phyloP scores from a whole-genome alignment of 2,329 filamentous ascomycete species.

The Penicillium sp. region DNA sequence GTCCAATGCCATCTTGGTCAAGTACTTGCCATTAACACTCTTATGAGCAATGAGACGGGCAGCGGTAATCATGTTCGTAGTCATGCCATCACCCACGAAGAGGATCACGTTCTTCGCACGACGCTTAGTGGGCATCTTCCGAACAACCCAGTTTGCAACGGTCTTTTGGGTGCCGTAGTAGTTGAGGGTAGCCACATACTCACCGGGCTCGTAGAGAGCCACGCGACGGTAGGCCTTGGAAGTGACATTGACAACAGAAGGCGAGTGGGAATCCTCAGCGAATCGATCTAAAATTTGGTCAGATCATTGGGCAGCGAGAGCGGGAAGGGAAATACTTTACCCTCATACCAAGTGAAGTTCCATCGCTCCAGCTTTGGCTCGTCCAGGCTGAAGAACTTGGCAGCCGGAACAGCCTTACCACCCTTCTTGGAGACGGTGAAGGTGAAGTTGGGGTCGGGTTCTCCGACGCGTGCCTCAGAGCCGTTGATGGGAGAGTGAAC shows the following conservation, averaged over 20 bases:
- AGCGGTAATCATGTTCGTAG: constrained; percentile 56
- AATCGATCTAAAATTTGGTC: constrained; percentile 61
- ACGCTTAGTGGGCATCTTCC: constrained; percentile 67
- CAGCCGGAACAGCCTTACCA: constrained; percentile 54
- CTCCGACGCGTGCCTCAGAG: constrained; percentile 72
- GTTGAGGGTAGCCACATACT: constrained; percentile 72
- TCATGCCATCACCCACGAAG: constrained; percentile 74
- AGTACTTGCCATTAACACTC: constrained; percentile 81
- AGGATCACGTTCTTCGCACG: constrained; percentile 83
- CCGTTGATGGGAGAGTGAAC: constrained; percentile 81
- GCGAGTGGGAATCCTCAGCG: constrained; percentile 67
- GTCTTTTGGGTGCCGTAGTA: constrained; percentile 76
- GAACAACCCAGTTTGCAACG: constrained; percentile 74
- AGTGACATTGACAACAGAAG: constrained; percentile 76
- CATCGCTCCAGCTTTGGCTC: constrained; percentile 77
- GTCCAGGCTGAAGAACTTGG: constrained; percentile 67
- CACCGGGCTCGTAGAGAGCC: constrained; percentile 74
- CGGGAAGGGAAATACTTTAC: constrained; percentile 31
- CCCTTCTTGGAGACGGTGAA: constrained; percentile 74
- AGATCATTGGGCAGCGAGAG: constrained; percentile 1
- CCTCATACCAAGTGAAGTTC: constrained; percentile 84
- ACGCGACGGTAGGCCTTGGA: constrained; percentile 76
- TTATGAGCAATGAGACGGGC: constrained; percentile 80
- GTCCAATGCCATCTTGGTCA: constrained; percentile 73
- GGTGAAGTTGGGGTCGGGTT: constrained; percentile 68